Evolutionary conservation across 495 filamentous ascomycete genomes (phyloP), one percentile per base, ranked within the genome.

Genomic region (Mycothermus thermophilus): DNA sequence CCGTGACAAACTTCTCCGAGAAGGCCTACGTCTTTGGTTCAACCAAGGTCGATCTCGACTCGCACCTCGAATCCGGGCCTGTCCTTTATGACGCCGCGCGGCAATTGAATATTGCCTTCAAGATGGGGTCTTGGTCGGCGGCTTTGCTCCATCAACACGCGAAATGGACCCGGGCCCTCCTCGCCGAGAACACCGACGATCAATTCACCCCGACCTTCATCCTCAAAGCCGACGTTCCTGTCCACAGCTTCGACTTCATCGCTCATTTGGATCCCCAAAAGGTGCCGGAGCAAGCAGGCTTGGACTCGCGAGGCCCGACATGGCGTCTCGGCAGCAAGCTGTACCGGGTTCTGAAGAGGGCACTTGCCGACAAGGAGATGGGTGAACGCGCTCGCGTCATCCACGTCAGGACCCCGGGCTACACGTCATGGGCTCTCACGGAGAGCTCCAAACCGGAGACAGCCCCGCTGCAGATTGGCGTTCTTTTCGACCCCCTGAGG

Each of bases 71-170:
- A 38, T 39, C 43, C 41, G 41, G 64, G 35, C 52, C 52, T 23
- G 35, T 75, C 51, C 29, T 83, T 20, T 79, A 72, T 49, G 92
- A 96, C 54, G 72, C 75, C 2, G 62, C 63, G 19, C 70, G 80
- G 35, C 69, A 73, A 8, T 53, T 87, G 40, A 96, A 97, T 48
- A 40, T 96, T 25, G 64, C 93, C 11, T 96, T 79, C 60, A 95
- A 94, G 50, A 93, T 94, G 83, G 79, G 75, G 0, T 54, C 69
- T 21, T 94, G 81, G 80, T 88, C 85, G 7, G 93, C 93, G 48
- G 51, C 59, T 5, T 46, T 74, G 43, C 57, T 79, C 29, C 72
- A 73, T 32, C 71, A 78, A 27, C 84, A 95, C 48, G 83, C 85
- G 10, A 65, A 51, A 28, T 62, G 64, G 35, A 80, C 84, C 0